Conservation (phyloP, 495 filamentous ascomycete species). For the Podospora pseudopauciseta region DNA sequence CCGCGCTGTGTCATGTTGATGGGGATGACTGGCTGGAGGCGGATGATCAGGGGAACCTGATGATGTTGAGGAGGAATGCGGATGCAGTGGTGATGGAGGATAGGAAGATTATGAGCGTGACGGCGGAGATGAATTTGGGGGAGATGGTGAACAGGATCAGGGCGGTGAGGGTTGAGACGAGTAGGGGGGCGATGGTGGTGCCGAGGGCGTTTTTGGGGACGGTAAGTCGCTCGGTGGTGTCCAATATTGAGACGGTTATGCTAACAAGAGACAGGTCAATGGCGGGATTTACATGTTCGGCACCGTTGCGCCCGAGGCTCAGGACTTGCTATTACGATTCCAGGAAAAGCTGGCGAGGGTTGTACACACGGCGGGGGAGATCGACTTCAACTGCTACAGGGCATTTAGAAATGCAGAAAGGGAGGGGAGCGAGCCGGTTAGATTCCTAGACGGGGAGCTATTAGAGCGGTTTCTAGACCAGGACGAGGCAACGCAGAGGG, state of each 20-base stretch:
- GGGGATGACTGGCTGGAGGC: conserved; percentile 71
- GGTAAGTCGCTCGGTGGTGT: conserved; percentile 48
- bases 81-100: conserved; percentile 73
- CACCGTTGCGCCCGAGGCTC: conserved; percentile 61
- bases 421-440: conserved; percentile 69
- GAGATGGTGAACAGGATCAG: conserved; percentile 88
- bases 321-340: conserved; percentile 78
- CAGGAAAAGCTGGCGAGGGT: conserved; percentile 63
- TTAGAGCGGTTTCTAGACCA: conserved; percentile 80
- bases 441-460: conserved; percentile 91
- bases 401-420: conserved; percentile 69
- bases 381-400: conserved; percentile 74
- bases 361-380: conserved; percentile 62
- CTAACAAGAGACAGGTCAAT: conserved; percentile 59
- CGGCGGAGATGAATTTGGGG: conserved; percentile 76
- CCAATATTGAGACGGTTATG: conserved; percentile 26
- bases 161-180: conserved; percentile 53
- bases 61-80: conserved; percentile 67
- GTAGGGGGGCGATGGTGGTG: conserved; percentile 59
- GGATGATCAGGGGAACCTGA: conserved; percentile 83
- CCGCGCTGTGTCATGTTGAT: conserved; percentile 64
- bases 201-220: conserved; percentile 88
- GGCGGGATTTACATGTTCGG: conserved; percentile 90
- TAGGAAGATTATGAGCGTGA: conserved; percentile 63
- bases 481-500: conserved; percentile 57